These are phyloP conservation scores for Sporothrix inflata DNA, from an alignment of 2,329 filamentous ascomycete genomes.

Conservation along the genomic window DNA sequence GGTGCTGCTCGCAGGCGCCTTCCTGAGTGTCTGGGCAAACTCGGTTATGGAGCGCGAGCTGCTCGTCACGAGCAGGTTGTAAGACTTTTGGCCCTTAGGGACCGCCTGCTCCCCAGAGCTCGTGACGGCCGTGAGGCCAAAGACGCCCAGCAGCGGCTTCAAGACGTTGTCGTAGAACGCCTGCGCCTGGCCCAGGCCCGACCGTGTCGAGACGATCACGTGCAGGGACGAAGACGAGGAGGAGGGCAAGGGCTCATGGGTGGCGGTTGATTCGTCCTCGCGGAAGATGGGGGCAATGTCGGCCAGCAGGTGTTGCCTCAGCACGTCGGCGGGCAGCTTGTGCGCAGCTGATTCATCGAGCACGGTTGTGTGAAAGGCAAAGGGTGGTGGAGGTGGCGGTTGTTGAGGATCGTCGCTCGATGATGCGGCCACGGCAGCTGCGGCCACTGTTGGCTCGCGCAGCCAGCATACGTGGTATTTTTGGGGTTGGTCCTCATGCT, in stretches of 20 bases:
- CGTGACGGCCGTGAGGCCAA: conserved; percentile 44
- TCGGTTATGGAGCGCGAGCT: conserved; percentile 66
- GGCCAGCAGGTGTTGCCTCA: conserved; percentile 44
- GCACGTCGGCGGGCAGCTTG: conserved; percentile 44
- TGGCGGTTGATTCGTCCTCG: neutral
- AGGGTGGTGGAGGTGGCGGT: conserved; percentile 26
- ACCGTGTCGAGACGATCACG: conserved; percentile 68
- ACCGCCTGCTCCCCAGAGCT: neutral
- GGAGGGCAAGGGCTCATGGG: neutral
- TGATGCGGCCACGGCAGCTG: neutral
- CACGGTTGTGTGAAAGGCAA: conserved; percentile 33
- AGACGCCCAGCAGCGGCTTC: conserved; percentile 55
- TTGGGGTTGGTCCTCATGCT: neutral
- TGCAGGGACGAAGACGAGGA: conserved; percentile 50
- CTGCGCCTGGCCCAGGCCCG: conserved; percentile 63
- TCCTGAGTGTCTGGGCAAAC: conserved; percentile 54
- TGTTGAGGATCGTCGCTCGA: neutral
- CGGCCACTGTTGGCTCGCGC: neutral
- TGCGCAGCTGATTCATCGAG: conserved; percentile 33
- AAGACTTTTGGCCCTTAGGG: conserved; percentile 38
- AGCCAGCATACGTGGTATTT: conserved; percentile 20
- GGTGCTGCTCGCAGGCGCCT: conserved; percentile 27
- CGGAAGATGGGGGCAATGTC: conserved; percentile 44
- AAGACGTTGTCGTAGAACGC: conserved; percentile 60
- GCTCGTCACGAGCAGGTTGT: conserved; percentile 64